phyloP scores from a whole-genome alignment of 1,284 basidiomycete genomes.

The Leccinum cinnamomeum region DNA sequence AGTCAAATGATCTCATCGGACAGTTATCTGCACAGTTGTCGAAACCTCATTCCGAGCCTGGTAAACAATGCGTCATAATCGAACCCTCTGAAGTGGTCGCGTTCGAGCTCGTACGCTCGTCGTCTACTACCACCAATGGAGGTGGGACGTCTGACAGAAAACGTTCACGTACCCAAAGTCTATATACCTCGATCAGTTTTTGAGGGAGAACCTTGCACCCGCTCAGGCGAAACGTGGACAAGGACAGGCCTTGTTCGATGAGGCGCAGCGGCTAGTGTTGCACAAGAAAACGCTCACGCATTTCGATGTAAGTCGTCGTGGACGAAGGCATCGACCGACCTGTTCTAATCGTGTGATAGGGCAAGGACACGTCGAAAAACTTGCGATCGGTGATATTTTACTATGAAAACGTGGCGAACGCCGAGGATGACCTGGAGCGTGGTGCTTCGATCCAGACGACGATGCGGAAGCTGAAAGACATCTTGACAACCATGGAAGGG shows the following conservation, averaged over 20 bases:
- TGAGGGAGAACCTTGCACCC: constrained; percentile 54
- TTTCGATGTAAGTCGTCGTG: constrained; percentile 50
- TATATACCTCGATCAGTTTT: constrained; percentile 70
- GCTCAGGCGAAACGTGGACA: constrained; percentile 47
- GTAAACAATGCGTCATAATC: constrained; percentile 54
- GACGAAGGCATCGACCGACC: neutral
- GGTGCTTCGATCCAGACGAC: constrained; percentile 43
- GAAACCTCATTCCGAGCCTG: constrained; percentile 20
- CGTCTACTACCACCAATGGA: constrained; percentile 10
- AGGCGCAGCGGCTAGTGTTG: constrained; percentile 46
- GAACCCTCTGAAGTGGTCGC: constrained; percentile 60
- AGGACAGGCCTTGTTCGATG: constrained; percentile 45
- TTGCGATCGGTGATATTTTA: constrained; percentile 63
- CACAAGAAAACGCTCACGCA: constrained; percentile 50
- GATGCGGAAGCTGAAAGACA: constrained; percentile 48
- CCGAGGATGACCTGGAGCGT: constrained; percentile 48
- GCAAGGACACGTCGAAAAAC: constrained; percentile 59
- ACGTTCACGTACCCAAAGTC: constrained; percentile 59
- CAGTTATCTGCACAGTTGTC: constrained; percentile 55
- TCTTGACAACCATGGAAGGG: constrained; percentile 51
- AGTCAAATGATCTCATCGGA: constrained; percentile 57
- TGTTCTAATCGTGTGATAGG: constrained; percentile 38
- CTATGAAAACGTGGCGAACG: constrained; percentile 62
- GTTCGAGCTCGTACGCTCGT: constrained; percentile 49
- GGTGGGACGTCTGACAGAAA: constrained; percentile 39